Base-by-base conservation (phyloP, 1,284 basidiomycete genomes). In the Irpex sp. region DNA sequence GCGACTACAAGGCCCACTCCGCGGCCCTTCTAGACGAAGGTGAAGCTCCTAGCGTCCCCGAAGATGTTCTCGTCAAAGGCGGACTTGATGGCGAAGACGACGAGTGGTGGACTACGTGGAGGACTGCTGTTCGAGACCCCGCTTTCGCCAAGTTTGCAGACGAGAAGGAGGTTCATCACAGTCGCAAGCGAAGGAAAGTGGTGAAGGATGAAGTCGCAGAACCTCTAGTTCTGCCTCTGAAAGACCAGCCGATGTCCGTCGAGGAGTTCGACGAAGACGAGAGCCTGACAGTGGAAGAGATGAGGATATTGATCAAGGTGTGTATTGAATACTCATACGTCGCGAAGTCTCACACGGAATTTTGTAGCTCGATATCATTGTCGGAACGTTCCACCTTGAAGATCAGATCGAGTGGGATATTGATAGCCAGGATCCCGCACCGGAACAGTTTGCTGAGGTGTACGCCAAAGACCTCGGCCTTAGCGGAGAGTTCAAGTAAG, bases 401-500 rank as follows among this genome's bases (percentile, higher is more conserved):
- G 97, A 99, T 77, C 93, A 96, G 71, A 97, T 99, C 72, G 97
- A 99, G 74, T 99, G 97, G 97, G 97, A 99, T 75, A 78, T 98
- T 54, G 89, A 90, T 70, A 91, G 90, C 67, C 80, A 84, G 39
- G 80, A 82, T 57, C 89, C 92, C 1, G 90, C 92, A 1, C 95
- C 97, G 0, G 97, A 99, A 76, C 88, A 90, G 59, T 99, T 99
- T 76, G 95, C 97, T 6, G 90, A 92, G 67, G 81, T 90, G 0
- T 98, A 97, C 74, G 82, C 89, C 2, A 85, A 85, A 26, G 97
- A 99, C 70, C 79, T 99, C 15, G 97, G 97, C 1, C 79, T 99
- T 17, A 84, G 85, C 37, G 94, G 95, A 47, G 97, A 99, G 77
- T 98, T 97, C 81, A 89, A 84, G 94, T 94, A 73, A 72, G 89